Base-by-base conservation (phyloP, 768 basidiomycete genomes). In the Lyophyllum atratum region DNA sequence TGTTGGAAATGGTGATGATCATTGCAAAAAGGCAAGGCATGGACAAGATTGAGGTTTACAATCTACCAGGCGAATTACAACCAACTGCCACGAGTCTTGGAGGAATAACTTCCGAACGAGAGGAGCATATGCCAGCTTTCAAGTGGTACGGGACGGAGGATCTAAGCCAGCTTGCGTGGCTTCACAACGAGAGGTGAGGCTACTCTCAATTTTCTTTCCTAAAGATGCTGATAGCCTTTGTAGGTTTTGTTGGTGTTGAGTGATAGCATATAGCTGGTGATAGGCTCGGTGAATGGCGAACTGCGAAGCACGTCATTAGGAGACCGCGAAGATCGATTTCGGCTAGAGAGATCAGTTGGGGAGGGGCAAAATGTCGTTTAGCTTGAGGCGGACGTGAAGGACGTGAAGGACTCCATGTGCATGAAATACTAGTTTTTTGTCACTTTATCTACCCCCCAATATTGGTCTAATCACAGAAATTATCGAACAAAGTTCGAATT, bases 71-170 rank as follows among this genome's bases (percentile, higher is more conserved):
- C 12, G 59, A 76, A 15, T 59, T 84, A 28, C 40, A 64, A 46
- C 51, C 55, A 2, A 53, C 61, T 9, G 74, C 71, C 1, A 45
- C 52, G n/a, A 61, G 58, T 21, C 55, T 72, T 3, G 73, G 75
- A 5, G 77, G 74, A 0, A 60, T 44, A 39, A 75, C 68, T 0
- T 49, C 63, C 43, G 62, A 70, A 42, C 70, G 81, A 39, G 61
- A 66, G 4, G 76, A 74, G 31, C 74, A 80, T 61, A 58, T 84
- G 8, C 69, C 80, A 4, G 64, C 76, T 2, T 71, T 83, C 55
- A 80, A 76, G 49, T 83, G 81, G 79, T 85, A 85, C 67, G 80
- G 80, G 33, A 21, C 54, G 15, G 77, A 74, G 55, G 26, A 61
- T 1, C 64, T 66, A 7, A 56, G 54, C 8, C 65, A 72, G 24